These are phyloP conservation scores for Leucocoprinus birnbaumii DNA, from an alignment of 768 basidiomycete genomes.

Conservation along the genomic window DNA sequence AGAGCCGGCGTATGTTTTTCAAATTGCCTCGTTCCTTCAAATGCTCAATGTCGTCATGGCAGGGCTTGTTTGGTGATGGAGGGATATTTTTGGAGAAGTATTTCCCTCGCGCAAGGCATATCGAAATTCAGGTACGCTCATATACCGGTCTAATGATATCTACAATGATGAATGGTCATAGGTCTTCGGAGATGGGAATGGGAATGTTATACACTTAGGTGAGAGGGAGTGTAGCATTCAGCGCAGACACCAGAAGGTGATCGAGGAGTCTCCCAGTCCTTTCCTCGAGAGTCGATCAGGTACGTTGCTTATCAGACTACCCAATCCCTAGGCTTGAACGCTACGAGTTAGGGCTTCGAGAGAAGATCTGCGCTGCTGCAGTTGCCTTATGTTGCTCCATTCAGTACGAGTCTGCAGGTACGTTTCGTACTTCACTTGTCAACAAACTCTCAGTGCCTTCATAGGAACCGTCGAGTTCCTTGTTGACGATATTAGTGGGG, in stretches of 20 bases:
- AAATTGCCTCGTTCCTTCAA: background rate
- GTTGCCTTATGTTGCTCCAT: slow-evolving; percentile 44
- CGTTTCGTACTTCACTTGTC: background rate
- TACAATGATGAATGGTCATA: slow-evolving; percentile 16
- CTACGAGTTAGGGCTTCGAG: slow-evolving; percentile 34
- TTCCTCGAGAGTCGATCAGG: slow-evolving; percentile 46
- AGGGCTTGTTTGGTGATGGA: slow-evolving; percentile 47
- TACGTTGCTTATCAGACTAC: slow-evolving; percentile 16
- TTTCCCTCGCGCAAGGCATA: slow-evolving; percentile 51
- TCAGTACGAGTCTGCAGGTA: slow-evolving; percentile 59
- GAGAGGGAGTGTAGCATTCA: slow-evolving; percentile 73
- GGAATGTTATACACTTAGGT: slow-evolving; percentile 58
- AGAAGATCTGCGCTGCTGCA: slow-evolving; percentile 52
- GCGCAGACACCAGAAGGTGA: slow-evolving; percentile 68
- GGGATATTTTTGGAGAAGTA: slow-evolving; percentile 63
- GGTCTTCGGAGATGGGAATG: slow-evolving; percentile 66
- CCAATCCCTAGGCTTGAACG: background rate
- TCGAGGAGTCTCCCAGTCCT: slow-evolving; percentile 68
- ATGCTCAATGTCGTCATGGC: background rate
- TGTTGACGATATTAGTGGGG: slow-evolving; percentile 46
- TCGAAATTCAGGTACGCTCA: slow-evolving; percentile 62
- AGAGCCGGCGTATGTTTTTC: slow-evolving; percentile 40
- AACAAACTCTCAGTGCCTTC: background rate
- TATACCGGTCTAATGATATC: background rate
- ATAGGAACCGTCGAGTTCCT: slow-evolving; percentile 69